Percentiles rank a stretch among this genome's conserved stretches.
Conservation (phyloP, 2,329 filamentous ascomycete genomes). For the Albifimbria verrucaria region DNA sequence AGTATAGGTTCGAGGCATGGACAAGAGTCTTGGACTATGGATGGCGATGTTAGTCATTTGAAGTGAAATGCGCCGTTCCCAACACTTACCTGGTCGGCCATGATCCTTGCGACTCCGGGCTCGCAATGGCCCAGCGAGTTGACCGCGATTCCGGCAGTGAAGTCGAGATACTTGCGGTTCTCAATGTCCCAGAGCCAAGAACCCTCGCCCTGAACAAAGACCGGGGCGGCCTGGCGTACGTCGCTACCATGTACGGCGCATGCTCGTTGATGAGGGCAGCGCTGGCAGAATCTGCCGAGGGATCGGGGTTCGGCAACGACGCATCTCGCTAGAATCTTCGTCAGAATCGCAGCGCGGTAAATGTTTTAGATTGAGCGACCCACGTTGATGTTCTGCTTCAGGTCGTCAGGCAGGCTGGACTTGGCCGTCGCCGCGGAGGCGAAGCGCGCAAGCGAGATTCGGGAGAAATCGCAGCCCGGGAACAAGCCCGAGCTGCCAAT, state of each 20-base stretch:
- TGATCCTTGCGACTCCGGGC: constrained; percentile 67
- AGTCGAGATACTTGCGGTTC: constrained; percentile 85
- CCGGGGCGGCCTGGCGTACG: constrained; percentile 87
- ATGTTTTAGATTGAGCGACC: constrained; percentile 6
- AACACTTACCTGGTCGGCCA: constrained; percentile 68
- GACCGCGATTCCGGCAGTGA: constrained; percentile 94
- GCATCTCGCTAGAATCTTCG: constrained; percentile 21
- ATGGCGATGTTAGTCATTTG: background rate
- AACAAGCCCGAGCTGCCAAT: constrained; percentile 25
- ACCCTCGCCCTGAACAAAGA: constrained; percentile 85
- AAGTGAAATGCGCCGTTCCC: background rate
- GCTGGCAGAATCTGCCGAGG: constrained; percentile 69
- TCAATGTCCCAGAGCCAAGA: constrained; percentile 89
- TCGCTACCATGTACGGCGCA: constrained; percentile 89
- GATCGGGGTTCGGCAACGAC: constrained; percentile 64
- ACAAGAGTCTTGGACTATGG: constrained; percentile 67
- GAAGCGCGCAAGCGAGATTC: constrained; percentile 24
- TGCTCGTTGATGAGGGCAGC: constrained; percentile 71
- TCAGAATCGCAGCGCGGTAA: background rate
- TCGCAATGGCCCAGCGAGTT: constrained; percentile 91
- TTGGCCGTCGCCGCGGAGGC: constrained; percentile 32
- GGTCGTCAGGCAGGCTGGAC: constrained; percentile 30
- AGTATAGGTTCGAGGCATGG: constrained; percentile 94
- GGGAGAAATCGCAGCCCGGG: constrained; percentile 19
- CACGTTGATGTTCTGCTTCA: constrained; percentile 32